Percentiles rank a stretch among this genome's conserved stretches.
phyloP scores from a whole-genome alignment of 2,329 filamentous ascomycete genomes.

The Drechslerella coelobrocha region DNA sequence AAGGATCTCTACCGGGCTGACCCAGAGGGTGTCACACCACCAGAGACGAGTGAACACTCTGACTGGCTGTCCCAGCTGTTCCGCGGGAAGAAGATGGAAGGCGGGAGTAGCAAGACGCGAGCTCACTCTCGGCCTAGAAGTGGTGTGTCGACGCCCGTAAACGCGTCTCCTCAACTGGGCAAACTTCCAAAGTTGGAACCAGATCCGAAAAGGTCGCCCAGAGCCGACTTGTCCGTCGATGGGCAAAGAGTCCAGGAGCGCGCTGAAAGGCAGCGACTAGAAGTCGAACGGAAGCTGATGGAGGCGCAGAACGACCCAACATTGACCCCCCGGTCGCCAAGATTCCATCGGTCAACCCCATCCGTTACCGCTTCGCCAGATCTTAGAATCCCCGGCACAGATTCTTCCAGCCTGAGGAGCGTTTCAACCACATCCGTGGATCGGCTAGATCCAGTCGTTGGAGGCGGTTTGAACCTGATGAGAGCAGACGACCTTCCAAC shows the following conservation, averaged over 20 bases:
- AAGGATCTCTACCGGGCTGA: slow-evolving; percentile 36
- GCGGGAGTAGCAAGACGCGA: slow-evolving; percentile 1
- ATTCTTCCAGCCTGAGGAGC: slow-evolving; percentile 36
- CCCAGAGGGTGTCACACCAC: slow-evolving; percentile 1
- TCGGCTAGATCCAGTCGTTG: slow-evolving; percentile 32
- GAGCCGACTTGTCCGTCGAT: slow-evolving; percentile 30
- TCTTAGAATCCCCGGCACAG: slow-evolving; percentile 23
- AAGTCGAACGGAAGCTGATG: slow-evolving; percentile 43
- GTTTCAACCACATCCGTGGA: slow-evolving; percentile 40
- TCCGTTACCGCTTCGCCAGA: slow-evolving; percentile 45
- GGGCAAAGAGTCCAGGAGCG: slow-evolving; percentile 40
- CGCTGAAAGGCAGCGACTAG: slow-evolving; percentile 42
- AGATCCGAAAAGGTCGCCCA: slow-evolving; percentile 28
- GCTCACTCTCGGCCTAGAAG: slow-evolving; percentile 14
- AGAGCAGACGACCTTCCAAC: slow-evolving; percentile 23
- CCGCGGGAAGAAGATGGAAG: slow-evolving; percentile 39
- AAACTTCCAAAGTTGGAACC: slow-evolving; percentile 22
- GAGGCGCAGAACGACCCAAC: slow-evolving; percentile 38
- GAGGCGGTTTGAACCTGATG: slow-evolving; percentile 19
- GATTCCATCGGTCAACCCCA: slow-evolving; percentile 35
- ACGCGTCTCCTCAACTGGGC: slow-evolving; percentile 24
- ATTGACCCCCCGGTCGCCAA: slow-evolving; percentile 34
- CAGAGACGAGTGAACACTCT: slow-evolving; percentile 22
- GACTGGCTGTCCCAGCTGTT: slow-evolving; percentile 47
- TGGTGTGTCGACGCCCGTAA: slow-evolving; percentile 13